Conservation (phyloP, 2,329 filamentous ascomycete species). For the Aspergillus pseudoglaucus region DNA sequence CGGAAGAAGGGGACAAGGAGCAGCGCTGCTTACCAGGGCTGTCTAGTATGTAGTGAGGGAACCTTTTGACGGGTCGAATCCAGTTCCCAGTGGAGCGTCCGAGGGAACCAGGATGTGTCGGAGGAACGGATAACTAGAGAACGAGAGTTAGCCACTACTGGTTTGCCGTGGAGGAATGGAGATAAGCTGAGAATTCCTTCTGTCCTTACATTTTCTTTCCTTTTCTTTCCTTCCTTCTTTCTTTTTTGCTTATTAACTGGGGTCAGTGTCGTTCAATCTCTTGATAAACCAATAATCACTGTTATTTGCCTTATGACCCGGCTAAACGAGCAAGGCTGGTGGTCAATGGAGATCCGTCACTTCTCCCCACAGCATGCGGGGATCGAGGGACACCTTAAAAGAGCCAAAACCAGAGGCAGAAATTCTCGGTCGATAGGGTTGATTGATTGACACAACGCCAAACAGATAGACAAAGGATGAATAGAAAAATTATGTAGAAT, state of each 20-base stretch:
- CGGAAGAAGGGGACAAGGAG: slow-evolving; percentile 18
- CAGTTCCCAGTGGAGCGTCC: not conserved
- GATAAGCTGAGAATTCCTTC: not conserved
- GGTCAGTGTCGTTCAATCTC: not conserved
- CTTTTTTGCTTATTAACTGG: not conserved
- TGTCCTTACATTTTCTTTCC: not conserved
- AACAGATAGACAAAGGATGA: no score
- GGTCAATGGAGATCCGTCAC: no score
- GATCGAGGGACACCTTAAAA: no score
- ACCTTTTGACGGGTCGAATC: not conserved
- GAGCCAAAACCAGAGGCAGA: no score
- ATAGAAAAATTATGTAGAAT: no score
- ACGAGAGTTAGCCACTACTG: slow-evolving; percentile 5
- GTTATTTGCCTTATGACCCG: not conserved
- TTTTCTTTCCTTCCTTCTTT: not conserved
- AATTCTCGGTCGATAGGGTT: no score
- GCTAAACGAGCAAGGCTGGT: not conserved
- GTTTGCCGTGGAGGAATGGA: not conserved
- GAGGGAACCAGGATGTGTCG: slow-evolving; percentile 14
- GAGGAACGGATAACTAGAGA: slow-evolving; percentile 27
- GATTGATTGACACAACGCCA: no score
- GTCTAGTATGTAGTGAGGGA: not conserved
- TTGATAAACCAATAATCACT: not conserved
- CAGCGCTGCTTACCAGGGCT: not conserved
- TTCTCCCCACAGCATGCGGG: no score